Conservation (phyloP, 2,329 filamentous ascomycete species). For the Colletotrichum liaoningense region DNA sequence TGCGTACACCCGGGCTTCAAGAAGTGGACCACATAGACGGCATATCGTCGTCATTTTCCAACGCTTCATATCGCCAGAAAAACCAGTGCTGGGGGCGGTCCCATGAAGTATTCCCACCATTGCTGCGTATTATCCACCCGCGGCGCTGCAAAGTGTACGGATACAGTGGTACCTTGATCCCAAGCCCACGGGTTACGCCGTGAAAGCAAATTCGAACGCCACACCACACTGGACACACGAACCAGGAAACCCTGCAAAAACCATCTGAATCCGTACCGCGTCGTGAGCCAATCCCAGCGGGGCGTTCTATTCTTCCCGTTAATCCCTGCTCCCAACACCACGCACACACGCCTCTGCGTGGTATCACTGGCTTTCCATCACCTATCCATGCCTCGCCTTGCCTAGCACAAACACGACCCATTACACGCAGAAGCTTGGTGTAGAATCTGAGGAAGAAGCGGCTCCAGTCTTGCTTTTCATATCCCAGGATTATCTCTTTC, state of each 20-base stretch:
- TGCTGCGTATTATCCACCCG: not conserved
- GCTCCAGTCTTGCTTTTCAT: not conserved
- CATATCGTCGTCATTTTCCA: slow-evolving; percentile 2
- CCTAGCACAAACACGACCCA: slow-evolving; percentile 20
- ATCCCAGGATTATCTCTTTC: not conserved
- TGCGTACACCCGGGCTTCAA: not conserved
- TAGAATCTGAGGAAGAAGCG: not conserved
- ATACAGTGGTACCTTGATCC: not conserved
- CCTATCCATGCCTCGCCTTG: not conserved
- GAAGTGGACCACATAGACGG: not conserved
- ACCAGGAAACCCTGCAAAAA: not conserved
- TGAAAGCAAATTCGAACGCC: not conserved
- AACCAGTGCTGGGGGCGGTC: not conserved
- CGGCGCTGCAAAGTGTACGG: not conserved
- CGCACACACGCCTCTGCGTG: not conserved
- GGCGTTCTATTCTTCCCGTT: slow-evolving; percentile 16
- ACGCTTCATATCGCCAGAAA: not conserved
- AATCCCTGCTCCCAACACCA: slow-evolving; percentile 23
- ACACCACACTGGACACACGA: not conserved
- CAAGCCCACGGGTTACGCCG: slow-evolving; percentile 8
- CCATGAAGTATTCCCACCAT: not conserved
- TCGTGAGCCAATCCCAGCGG: slow-evolving; percentile 23
- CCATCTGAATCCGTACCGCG: slow-evolving; percentile 19
- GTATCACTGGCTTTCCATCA: not conserved
- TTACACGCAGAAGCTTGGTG: slow-evolving; percentile 3